These are phyloP conservation scores for Rhinocladiella mackenziei DNA, from an alignment of 2,329 filamentous ascomycete species.

Conservation along the genomic window DNA sequence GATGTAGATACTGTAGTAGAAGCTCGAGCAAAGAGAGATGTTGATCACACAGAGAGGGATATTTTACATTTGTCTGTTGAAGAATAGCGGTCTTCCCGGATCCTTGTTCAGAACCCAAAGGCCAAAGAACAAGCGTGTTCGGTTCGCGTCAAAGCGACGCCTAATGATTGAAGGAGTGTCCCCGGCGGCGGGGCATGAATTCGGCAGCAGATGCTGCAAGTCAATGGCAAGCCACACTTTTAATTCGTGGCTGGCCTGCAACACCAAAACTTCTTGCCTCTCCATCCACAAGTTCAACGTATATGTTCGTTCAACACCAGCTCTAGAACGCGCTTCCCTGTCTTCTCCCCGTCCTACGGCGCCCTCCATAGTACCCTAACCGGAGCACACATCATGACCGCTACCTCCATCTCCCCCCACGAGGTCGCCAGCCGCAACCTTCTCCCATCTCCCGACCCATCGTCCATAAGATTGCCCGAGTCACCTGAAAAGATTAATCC, in stretches of 20 bases:
- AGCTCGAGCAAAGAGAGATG: too few relatives aligned
- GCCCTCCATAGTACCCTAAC: slow-evolving; percentile 1
- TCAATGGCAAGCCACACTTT: too few relatives aligned
- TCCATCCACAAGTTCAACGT: not conserved
- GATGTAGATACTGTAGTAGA: too few relatives aligned
- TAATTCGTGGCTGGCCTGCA: slow-evolving; percentile 10
- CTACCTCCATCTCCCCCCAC: slow-evolving; percentile 23
- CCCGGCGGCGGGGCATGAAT: too few relatives aligned
- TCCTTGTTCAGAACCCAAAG: too few relatives aligned
- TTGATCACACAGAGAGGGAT: too few relatives aligned
- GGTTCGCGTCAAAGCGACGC: too few relatives aligned
- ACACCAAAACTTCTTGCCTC: slow-evolving; percentile 5
- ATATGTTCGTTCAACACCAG: slow-evolving; percentile 5
- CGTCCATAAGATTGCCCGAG: slow-evolving; percentile 19
- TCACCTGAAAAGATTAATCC: slow-evolving; percentile 24
- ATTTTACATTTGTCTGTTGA: too few relatives aligned
- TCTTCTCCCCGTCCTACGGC: slow-evolving; percentile 1
- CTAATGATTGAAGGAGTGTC: too few relatives aligned
- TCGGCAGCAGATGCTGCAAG: too few relatives aligned
- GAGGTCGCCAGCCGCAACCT: slow-evolving; percentile 22
- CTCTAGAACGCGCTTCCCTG: slow-evolving; percentile 14
- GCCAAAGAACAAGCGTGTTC: too few relatives aligned
- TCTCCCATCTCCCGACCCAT: slow-evolving; percentile 20
- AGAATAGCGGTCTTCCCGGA: too few relatives aligned
- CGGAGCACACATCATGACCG: slow-evolving; percentile 2